Base-by-base conservation (phyloP, 495 filamentous ascomycete species). In the Lasiosphaeris hirsuta region DNA sequence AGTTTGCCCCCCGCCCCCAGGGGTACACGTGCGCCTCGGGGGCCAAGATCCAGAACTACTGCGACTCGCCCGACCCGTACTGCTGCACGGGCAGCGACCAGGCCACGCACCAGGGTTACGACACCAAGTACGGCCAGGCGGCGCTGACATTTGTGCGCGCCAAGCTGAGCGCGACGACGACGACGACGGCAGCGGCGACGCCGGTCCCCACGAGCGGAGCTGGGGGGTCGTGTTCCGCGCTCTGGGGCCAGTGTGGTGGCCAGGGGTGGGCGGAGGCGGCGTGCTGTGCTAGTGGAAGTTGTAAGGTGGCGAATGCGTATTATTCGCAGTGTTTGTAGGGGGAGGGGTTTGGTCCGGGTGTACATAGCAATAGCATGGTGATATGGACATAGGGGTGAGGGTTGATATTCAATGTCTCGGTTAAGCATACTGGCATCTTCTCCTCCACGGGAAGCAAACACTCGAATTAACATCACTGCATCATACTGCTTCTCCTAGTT, bases 61-160 rank as follows among this genome's bases (percentile, higher is more conserved):
- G 84, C 65, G 84, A 87, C 70, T 69, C 80, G 13, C 55, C 77
- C 1, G 84, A 86, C 62, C 84, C 84, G 0, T 86, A 84, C 69
- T 87, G 84, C 77, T 86, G 83, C 73, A 85, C 78, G 51, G 84
- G 84, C 51, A 85, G 73, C 64, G 72, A 86, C 63, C 72, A 73
- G 5, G 75, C 78, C 53, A 77, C 76, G 10, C 84, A 87, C 66
- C 79, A 86, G 65, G 76, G 79, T 9, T 87, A 87, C 57, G 84
- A 80, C 43, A 72, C 65, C 52, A 79, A 81, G 62, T 76, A 76
- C 48, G 72, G 73, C 8, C 48, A 60, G 17, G 54, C 69, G 54
- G 73, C 73, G 30, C 59, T 76, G 14, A 37, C 50, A 1, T 76
- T 76, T 34, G 66, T 76, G 59, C 42, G 42, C 33, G 33, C 30